Base-by-base conservation (phyloP, 768 basidiomycete genomes). In the Pleurotus salmoneostramineus region DNA sequence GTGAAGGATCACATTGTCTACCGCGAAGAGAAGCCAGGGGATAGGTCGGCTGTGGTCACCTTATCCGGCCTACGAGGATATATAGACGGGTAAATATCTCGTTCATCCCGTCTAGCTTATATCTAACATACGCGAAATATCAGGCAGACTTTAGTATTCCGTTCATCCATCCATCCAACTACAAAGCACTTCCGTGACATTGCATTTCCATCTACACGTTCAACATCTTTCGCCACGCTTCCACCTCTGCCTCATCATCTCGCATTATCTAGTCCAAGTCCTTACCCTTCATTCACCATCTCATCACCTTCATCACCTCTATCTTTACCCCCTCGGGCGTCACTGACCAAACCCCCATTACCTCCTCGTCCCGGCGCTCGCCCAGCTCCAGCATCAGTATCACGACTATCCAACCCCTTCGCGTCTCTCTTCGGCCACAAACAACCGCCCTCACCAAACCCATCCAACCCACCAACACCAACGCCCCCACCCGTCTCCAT, bases 1-100 rank as follows among this genome's bases (percentile, higher is more conserved):
- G 74, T 97, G 33, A 85, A 83, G 66, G 94, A 97, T 65, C 96
- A 99, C 67, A 70, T 96, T 57, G 74, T 84, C 33, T 77, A 93
- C 34, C 85, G 79, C 63, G 84, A 90, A 52, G 76, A 75, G 1
- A 66, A 76, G 12, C 73, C 80, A 1, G 72, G 77, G 21, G 74
- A 75, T 36, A 68, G 75, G 48, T 76, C 81, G 3, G 79, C 81
- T 34, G 69, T 93, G 10, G 79, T 93, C 3, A 93, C 93, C 0
- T 72, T 95, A 36, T 94, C 93, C 0, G 96, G 95, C 4, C 72
- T 98, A 31, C 76, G 95, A 17, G 95, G 93, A 5, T 78, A 74
- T 3, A 68, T 93, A 11, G 73, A 79, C 47, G 78, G 80, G 88
- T 91, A 71, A 58, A 50, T 17, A 21, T 15, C 40, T 3, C 7